phyloP scores from a whole-genome alignment of 75 land plant genomes.

The Gnetum montanum region DNA sequence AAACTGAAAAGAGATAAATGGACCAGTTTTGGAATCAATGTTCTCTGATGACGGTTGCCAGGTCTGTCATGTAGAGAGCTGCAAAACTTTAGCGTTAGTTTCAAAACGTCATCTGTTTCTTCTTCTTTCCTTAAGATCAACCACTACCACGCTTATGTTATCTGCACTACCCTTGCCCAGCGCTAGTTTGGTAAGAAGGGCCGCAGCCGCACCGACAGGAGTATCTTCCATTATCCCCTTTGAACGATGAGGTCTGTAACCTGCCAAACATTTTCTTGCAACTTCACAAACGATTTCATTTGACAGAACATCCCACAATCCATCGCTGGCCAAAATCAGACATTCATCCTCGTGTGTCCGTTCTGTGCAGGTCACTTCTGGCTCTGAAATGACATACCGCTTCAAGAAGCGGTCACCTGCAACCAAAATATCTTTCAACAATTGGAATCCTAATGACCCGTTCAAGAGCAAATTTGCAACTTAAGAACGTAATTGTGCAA shows the following conservation, averaged over 20 bases:
- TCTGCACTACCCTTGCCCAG: constrained; percentile 33
- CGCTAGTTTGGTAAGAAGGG: constrained; percentile 25
- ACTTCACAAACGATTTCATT: constrained; percentile 68
- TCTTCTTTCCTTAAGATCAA: constrained; percentile 23
- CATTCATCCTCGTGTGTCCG: constrained; percentile 62
- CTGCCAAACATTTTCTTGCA: constrained; percentile 34
- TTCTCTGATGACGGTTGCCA: neutral
- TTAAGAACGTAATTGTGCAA: too few relatives aligned
- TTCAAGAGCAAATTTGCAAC: neutral
- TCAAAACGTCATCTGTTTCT: constrained; percentile 2
- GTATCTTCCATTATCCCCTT: constrained; percentile 14
- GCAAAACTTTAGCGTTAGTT: neutral
- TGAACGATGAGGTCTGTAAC: constrained; percentile 8
- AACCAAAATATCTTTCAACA: neutral
- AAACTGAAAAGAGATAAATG: neutral
- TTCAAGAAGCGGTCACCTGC: constrained; percentile 74
- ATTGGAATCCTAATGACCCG: neutral
- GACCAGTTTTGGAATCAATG: neutral
- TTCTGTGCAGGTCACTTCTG: constrained; percentile 53
- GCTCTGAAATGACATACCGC: constrained; percentile 63
- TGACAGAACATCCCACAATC: constrained; percentile 80
- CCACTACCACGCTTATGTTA: constrained; percentile 47
- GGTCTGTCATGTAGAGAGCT: neutral
- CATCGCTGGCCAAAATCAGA: constrained; percentile 82
- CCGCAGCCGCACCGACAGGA: constrained; percentile 36